Evolutionary conservation across 495 filamentous ascomycete species (phyloP).

Genomic region (Talaromyces trachyspermus): DNA sequence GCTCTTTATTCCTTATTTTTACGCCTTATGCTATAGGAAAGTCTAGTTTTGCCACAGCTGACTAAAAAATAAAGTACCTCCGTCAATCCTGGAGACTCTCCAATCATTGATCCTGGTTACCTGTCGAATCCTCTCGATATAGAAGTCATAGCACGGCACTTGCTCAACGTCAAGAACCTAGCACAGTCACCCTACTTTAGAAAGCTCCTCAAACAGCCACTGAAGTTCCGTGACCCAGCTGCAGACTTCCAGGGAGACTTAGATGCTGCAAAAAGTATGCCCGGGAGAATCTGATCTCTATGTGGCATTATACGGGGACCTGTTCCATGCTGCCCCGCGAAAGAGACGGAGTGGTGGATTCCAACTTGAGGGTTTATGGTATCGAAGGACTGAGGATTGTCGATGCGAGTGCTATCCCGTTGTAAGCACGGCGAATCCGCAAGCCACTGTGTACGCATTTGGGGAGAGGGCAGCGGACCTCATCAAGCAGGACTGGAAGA

Average conservation of each 20-base stretch:
- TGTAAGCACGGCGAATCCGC: constrained; percentile 24
- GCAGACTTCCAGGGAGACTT: too few relatives aligned
- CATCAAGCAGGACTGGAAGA: constrained; percentile 27
- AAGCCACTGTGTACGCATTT: constrained; percentile 29
- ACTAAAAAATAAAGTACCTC: constrained; percentile 7
- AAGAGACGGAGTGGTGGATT: constrained; percentile 43
- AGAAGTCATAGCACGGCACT: constrained; percentile 34
- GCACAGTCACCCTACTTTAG: too few relatives aligned
- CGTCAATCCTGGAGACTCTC: constrained; percentile 7
- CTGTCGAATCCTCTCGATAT: constrained; percentile 26
- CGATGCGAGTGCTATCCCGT: constrained; percentile 33
- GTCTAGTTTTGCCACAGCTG: too few relatives aligned
- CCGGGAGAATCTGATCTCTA: too few relatives aligned
- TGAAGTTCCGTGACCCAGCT: too few relatives aligned
- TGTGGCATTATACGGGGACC: constrained; percentile 32
- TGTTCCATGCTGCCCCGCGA: constrained; percentile 47
- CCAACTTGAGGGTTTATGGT: constrained; percentile 24
- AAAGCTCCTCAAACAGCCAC: too few relatives aligned
- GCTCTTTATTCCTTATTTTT: background rate
- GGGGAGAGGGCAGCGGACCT: constrained; percentile 36
- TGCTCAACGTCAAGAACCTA: too few relatives aligned
- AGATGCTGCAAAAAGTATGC: too few relatives aligned
- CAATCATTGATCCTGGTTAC: constrained; percentile 18
- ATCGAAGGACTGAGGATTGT: constrained; percentile 29
- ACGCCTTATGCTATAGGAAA: too few relatives aligned